These are phyloP conservation scores for Sutorius eximius DNA, from an alignment of 1,284 basidiomycete species.

Conservation along the genomic window DNA sequence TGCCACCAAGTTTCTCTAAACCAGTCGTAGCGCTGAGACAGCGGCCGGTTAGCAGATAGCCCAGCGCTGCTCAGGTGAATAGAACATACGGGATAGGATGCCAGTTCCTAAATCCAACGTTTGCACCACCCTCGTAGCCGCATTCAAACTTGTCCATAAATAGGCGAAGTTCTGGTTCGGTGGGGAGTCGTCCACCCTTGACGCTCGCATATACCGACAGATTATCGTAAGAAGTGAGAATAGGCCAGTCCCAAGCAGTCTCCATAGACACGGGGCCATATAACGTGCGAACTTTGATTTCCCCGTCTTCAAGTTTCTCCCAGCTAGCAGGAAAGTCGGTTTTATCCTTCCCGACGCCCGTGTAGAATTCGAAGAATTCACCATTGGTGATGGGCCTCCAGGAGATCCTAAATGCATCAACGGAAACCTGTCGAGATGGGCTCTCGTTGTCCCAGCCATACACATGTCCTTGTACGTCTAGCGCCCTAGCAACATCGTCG, in stretches of 20 bases:
- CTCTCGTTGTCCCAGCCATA: conserved; percentile 98
- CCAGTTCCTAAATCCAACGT: conserved; percentile 91
- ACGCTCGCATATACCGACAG: conserved; percentile 78
- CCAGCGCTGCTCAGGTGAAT: neutral
- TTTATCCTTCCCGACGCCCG: conserved; percentile 36
- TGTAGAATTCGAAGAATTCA: conserved; percentile 66
- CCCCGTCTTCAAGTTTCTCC: conserved; percentile 50
- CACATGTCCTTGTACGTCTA: conserved; percentile 56
- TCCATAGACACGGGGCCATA: conserved; percentile 83
- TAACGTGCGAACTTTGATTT: conserved; percentile 73
- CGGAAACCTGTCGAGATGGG: conserved; percentile 59
- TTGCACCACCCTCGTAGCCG: conserved; percentile 73
- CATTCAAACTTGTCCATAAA: conserved; percentile 73
- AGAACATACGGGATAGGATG: conserved; percentile 82
- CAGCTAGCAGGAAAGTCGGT: conserved; percentile 62
- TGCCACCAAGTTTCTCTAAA: conserved; percentile 44
- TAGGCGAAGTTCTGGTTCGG: conserved; percentile 82
- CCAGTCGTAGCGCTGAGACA: conserved; percentile 62
- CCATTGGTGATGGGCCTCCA: conserved; percentile 88
- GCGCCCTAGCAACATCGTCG: conserved; percentile 52
- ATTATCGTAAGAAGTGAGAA: conserved; percentile 80
- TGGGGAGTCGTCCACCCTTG: conserved; percentile 90
- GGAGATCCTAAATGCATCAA: conserved; percentile 70
- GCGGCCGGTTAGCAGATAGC: conserved; percentile 5
- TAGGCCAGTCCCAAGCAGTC: conserved; percentile 82